Evolutionary conservation across 768 basidiomycete species (phyloP), one percentile per base, ranked within the genome.

Genomic region (Hebeloma cylindrosporum): DNA sequence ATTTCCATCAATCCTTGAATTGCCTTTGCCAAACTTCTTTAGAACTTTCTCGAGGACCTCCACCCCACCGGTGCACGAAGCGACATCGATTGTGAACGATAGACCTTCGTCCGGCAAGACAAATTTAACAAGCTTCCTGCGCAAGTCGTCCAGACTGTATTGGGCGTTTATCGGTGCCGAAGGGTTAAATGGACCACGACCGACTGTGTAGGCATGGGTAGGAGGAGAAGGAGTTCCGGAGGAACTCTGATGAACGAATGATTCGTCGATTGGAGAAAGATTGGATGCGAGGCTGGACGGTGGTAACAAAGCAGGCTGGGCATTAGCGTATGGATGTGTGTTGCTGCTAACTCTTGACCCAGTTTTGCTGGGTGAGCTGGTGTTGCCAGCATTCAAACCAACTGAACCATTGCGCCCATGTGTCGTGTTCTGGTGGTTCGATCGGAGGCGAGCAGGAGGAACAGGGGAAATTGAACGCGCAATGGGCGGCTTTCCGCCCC

Each of bases 41-140:
- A 99, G 70, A 1, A 89, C 93, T 54, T 86, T 83, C 53, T 91
- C 88, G 39, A 98, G 74, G 2, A 97, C 80, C 57, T 98, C 93
- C 2, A 87, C 74, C 7, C 93, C 93, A 20, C 83, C 85, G 1
- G 72, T 73, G 58, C 89, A 93, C 20, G 88, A 81, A 3, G 82
- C 79, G 10, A 93, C 83, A 59, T 94, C 85, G 48, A 98, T 81
- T 1, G 85, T 84, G 43, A 78, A 80, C 4, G 83, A 77, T 32
- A 83, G 78, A 2, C 85, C 83, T 56, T 91, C 92, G 8, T 93
- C 93, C 2, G 85, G 85, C 30, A 93, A 73, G 14, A 78, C 72
- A 60, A 99, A 96, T 62, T 93, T 97, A 58, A 99, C 85, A 16
- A 90, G 69, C 62, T 89, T 92, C 44, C 85, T 75, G 35, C 88